These are phyloP conservation scores for Fusarium irregulare DNA, from an alignment of 2,329 filamentous ascomycete genomes.

Conservation along the genomic window DNA sequence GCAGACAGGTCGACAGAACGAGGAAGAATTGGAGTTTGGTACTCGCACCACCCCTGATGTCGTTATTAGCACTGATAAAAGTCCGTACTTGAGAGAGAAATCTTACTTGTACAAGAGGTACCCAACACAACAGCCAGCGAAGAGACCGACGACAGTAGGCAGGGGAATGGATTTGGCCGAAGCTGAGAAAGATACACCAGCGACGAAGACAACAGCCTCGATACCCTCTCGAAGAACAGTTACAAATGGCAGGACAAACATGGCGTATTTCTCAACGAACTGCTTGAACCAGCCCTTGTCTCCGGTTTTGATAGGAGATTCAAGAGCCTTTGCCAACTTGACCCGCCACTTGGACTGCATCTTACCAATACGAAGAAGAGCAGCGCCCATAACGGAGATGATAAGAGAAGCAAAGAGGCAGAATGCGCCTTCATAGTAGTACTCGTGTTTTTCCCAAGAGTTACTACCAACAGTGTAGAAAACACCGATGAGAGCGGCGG, in stretches of 20 bases:
- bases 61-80: not conserved
- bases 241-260: slow-evolving; percentile 88
- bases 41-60: slow-evolving; percentile 55
- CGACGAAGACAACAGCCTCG: slow-evolving; percentile 87
- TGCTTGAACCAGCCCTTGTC: slow-evolving; percentile 64
- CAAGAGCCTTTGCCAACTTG: slow-evolving; percentile 79
- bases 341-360: slow-evolving; percentile 88
- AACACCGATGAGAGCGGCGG: slow-evolving; percentile 75
- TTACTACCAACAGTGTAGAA: slow-evolving; percentile 77
- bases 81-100: not conserved
- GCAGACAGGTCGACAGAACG: slow-evolving; percentile 82
- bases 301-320: slow-evolving; percentile 60
- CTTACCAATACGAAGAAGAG: slow-evolving; percentile 83
- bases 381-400: slow-evolving; percentile 84
- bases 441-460: slow-evolving; percentile 74
- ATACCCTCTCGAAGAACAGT: slow-evolving; percentile 89
- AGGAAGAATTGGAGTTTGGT: slow-evolving; percentile 75
- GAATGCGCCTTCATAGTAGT: slow-evolving; percentile 86
- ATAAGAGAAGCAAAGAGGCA: slow-evolving; percentile 79
- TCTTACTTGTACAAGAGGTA: slow-evolving; percentile 82
- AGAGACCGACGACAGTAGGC: slow-evolving; percentile 77
- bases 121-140: slow-evolving; percentile 74
- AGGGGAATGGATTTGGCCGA: slow-evolving; percentile 82
- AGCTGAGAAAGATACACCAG: slow-evolving; percentile 81
- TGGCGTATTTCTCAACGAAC: slow-evolving; percentile 81